A percentile compares a stretch with the other conserved stretches of the same genome.
These are phyloP conservation scores for Elaphomyces granulatus DNA, from an alignment of 495 filamentous ascomycete genomes.

Conservation along the genomic window DNA sequence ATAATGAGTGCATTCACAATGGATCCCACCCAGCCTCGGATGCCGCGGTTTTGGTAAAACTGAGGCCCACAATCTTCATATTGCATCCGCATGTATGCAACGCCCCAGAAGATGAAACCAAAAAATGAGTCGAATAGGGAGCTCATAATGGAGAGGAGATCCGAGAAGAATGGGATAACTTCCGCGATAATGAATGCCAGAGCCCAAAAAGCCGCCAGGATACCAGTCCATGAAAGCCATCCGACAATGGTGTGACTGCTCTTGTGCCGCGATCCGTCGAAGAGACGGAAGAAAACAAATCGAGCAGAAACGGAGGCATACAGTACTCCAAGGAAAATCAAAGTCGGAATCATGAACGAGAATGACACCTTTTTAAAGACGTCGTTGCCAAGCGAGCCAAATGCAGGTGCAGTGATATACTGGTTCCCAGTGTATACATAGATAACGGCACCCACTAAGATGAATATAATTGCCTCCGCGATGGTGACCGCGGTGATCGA, in stretches of 20 bases:
- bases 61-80: constrained; percentile 46
- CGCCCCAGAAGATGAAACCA: constrained; percentile 88
- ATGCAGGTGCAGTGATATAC: constrained; percentile 70
- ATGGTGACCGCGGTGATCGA: constrained; percentile 79
- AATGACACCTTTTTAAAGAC: constrained; percentile 71
- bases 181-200: constrained; percentile 72
- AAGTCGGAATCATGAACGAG: constrained; percentile 83
- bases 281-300: constrained; percentile 77
- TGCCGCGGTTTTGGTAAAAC: constrained; percentile 42
- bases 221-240: constrained; percentile 62
- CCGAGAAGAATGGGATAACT: constrained; percentile 83
- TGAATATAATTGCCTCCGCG: constrained; percentile 69
- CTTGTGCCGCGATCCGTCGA: constrained; percentile 63
- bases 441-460: constrained; percentile 55
- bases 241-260: constrained; percentile 65
- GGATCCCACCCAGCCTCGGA: constrained; percentile 47
- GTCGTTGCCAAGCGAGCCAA: constrained; percentile 58
- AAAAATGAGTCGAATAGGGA: constrained; percentile 88
- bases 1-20: constrained; percentile 57
- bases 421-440: constrained; percentile 75
- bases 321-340: constrained; percentile 78
- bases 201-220: constrained; percentile 61
- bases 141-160: constrained; percentile 72
- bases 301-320: constrained; percentile 79
- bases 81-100: constrained; percentile 75